phyloP scores from a whole-genome alignment of 306 rosid genomes.

The Dryas drummondii region DNA sequence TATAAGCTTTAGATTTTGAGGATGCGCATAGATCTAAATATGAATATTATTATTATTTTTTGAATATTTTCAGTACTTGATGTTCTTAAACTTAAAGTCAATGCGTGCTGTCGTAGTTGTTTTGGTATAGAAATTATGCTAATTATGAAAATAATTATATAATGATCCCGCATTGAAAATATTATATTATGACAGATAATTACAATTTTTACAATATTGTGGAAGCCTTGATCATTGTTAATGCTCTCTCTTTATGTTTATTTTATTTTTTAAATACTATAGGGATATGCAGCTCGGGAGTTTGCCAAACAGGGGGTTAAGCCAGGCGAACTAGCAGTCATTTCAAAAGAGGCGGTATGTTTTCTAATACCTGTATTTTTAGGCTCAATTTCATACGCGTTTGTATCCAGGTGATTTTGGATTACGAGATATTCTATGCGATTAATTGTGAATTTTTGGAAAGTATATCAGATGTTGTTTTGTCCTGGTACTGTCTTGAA shows the following conservation, averaged over 20 bases:
- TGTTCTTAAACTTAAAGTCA: not conserved
- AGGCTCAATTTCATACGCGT: not conserved
- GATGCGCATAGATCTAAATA: conserved; percentile 12
- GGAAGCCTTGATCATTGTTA: not conserved
- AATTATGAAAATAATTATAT: not conserved
- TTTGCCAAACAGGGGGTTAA: conserved; percentile 77
- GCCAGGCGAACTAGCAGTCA: conserved; percentile 85
- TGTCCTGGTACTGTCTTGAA: not conserved
- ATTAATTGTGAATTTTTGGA: not conserved
- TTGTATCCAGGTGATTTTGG: not conserved
- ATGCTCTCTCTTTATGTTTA: not conserved
- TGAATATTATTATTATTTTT: not conserved
- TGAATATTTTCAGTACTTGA: not conserved
- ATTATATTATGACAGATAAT: no score
- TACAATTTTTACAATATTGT: not conserved
- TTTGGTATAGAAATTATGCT: not conserved
- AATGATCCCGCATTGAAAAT: not conserved
- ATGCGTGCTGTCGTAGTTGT: not conserved
- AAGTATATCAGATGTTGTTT: not conserved
- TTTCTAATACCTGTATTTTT: not conserved
- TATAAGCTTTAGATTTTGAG: not conserved
- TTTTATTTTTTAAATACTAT: conserved; percentile 9
- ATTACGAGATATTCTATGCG: not conserved
- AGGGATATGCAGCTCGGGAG: conserved; percentile 99
- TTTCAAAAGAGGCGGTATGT: conserved; percentile 89